Conservation (phyloP, 208 protist species). For the Leishmania lainsoni region DNA sequence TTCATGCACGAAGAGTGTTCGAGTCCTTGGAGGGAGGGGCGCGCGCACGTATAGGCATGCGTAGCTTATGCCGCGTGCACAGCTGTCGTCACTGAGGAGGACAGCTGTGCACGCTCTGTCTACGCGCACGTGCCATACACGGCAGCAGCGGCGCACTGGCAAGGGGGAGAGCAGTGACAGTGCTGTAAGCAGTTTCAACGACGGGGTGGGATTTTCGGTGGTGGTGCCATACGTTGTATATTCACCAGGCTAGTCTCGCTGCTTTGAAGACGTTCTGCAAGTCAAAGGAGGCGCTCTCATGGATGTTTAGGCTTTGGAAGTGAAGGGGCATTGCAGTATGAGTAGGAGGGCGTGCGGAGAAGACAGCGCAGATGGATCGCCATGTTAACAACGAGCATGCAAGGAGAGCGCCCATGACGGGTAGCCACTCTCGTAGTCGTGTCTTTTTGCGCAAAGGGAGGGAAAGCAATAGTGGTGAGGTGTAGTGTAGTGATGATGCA, state of each 20-base stretch:
- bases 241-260: neutral
- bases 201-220: neutral
- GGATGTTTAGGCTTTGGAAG: neutral
- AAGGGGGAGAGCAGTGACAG: neutral
- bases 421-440: neutral
- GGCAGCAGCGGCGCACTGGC: neutral
- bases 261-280: neutral
- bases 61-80: neutral
- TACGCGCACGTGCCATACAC: neutral
- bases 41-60: neutral
- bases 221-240: neutral
- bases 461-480: neutral
- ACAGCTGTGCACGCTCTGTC: neutral
- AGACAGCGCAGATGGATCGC: neutral
- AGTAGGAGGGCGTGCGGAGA: neutral
- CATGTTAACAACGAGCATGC: neutral
- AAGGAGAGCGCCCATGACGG: neutral
- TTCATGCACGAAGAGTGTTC: neutral
- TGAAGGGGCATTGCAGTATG: neutral
- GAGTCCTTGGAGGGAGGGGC: neutral
- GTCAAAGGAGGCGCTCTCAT: neutral
- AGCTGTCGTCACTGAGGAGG: neutral
- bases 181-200: neutral
- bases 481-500: neutral
- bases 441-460: neutral